Conservation (phyloP, 768 basidiomycete species). For the Tephrocybe rancida region DNA sequence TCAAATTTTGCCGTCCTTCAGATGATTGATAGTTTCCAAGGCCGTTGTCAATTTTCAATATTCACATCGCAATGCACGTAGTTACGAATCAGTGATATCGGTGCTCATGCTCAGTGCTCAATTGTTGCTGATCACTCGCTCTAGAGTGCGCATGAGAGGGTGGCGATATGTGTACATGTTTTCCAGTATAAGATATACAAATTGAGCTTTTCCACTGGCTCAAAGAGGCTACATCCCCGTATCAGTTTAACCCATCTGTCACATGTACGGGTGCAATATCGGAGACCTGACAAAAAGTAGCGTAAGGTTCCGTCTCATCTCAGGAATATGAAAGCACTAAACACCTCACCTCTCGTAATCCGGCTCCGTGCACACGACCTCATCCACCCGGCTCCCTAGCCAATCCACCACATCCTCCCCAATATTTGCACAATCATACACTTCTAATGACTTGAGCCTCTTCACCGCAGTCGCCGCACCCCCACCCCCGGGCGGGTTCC, state of each 20-base stretch:
- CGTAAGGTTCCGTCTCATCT: not conserved
- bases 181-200: not conserved
- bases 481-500: conserved; percentile 50
- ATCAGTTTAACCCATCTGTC: not conserved
- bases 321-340: not conserved
- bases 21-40: no score
- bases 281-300: not conserved
- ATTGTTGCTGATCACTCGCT: no score
- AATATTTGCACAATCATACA: conserved; percentile 66
- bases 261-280: not conserved
- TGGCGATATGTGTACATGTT: no score
- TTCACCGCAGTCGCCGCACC: conserved; percentile 35
- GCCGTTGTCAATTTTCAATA: no score
- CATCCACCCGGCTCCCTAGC: conserved; percentile 62
- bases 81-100: no score
- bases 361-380: conserved; percentile 65
- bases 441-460: conserved; percentile 58
- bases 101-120: no score
- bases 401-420: conserved; percentile 73
- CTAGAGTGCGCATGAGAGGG: no score
- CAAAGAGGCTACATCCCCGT: no score
- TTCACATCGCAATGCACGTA: no score
- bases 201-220: not conserved
- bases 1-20: no score
- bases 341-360: conserved; percentile 43